These are phyloP conservation scores for Canavalia ensiformis DNA, from an alignment of 306 rosid genomes.

Conservation along the genomic window DNA sequence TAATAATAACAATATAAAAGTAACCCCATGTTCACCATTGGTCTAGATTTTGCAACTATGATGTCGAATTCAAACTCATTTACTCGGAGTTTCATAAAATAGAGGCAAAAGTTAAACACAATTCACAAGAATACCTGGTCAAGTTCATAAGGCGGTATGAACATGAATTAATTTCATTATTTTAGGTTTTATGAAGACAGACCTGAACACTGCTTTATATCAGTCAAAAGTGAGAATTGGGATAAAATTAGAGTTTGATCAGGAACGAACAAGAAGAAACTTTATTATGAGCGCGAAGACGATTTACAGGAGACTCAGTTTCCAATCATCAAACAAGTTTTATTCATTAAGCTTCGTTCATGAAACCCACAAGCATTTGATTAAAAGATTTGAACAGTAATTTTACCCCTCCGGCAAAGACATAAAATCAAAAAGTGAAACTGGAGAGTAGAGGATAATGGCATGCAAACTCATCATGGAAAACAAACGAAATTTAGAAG, in stretches of 20 bases:
- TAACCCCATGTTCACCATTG: background rate
- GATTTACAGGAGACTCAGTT: background rate
- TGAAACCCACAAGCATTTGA: slow-evolving; percentile 25
- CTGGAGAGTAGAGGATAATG: background rate
- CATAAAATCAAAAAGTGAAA: background rate
- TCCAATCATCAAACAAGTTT: background rate
- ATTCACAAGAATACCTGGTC: background rate
- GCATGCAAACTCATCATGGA: background rate
- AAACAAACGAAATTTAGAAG: background rate
- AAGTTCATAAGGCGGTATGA: background rate
- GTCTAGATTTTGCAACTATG: slow-evolving; percentile 32
- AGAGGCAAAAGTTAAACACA: background rate
- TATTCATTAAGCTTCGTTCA: background rate
- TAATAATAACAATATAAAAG: background rate
- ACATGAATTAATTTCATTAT: background rate
- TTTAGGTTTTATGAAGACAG: background rate
- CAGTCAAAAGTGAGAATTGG: slow-evolving; percentile 3
- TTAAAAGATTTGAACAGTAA: slow-evolving; percentile 5
- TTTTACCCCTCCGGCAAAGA: background rate
- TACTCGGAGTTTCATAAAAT: background rate
- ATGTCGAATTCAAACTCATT: slow-evolving; percentile 28
- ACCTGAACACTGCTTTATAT: background rate
- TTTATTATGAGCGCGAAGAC: background rate
- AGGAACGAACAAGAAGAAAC: background rate
- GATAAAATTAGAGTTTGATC: background rate